phyloP scores from a whole-genome alignment of 2,329 filamentous ascomycete genomes.

The Delphinella strobiligena region DNA sequence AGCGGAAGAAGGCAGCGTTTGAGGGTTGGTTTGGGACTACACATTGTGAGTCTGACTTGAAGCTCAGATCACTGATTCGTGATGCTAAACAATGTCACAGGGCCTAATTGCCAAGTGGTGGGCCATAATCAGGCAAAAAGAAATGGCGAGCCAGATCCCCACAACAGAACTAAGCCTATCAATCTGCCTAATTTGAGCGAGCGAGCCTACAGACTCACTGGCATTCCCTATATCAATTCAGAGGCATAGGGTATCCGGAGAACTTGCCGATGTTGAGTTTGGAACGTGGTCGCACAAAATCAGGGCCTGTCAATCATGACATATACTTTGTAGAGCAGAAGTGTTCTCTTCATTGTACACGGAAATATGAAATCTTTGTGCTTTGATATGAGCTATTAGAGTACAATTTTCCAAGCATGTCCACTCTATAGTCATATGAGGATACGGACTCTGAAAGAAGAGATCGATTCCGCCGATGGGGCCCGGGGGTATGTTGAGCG shows the following conservation, averaged over 20 bases:
- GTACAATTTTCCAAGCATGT: too few relatives aligned
- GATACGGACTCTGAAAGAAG: too few relatives aligned
- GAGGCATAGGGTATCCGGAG: too few relatives aligned
- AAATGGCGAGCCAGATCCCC: conserved; percentile 19
- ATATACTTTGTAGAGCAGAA: background rate
- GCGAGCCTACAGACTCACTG: conserved; percentile 34
- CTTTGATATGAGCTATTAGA: too few relatives aligned
- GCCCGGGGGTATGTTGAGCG: too few relatives aligned
- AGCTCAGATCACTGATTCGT: background rate
- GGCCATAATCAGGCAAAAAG: conserved; percentile 22
- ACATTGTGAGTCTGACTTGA: too few relatives aligned
- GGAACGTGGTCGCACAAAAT: conserved; percentile 1
- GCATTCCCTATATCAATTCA: conserved; percentile 32
- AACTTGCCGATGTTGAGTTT: too few relatives aligned
- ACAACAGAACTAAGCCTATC: conserved; percentile 27
- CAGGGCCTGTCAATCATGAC: too few relatives aligned
- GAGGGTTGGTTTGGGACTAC: conserved; percentile 21
- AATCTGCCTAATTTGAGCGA: conserved; percentile 29
- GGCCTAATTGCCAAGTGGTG: conserved; percentile 20
- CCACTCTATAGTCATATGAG: too few relatives aligned
- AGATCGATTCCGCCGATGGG: too few relatives aligned
- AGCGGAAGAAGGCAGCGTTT: conserved; percentile 21
- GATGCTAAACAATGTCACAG: background rate
- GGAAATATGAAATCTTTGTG: too few relatives aligned
- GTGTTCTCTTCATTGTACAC: too few relatives aligned